phyloP scores from a whole-genome alignment of 805 yeast genomes.

The Citeromyces nyonsensis region DNA sequence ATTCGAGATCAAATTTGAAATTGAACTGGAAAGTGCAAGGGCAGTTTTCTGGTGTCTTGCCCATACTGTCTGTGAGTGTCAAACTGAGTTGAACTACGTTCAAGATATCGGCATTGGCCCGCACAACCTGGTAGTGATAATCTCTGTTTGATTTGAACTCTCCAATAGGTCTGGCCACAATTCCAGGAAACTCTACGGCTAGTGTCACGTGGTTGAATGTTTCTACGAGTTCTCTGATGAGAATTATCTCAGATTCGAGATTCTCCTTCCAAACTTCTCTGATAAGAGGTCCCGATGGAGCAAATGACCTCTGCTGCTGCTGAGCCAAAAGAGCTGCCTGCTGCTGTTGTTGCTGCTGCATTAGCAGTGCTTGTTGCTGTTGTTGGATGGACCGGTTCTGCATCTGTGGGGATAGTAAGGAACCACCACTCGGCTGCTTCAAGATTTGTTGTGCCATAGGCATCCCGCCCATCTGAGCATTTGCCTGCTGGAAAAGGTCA shows the following conservation, averaged over 20 bases:
- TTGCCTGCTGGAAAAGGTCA: too few species aligned
- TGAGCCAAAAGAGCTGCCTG: slow-evolving; percentile 12
- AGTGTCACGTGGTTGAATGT: slow-evolving; percentile 48
- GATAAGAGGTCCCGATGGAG: slow-evolving; percentile 28
- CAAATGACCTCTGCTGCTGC: too few species aligned
- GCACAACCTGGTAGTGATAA: slow-evolving; percentile 89
- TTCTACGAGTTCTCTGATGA: slow-evolving; percentile 40
- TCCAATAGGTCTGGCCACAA: slow-evolving; percentile 92
- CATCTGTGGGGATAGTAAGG: slow-evolving; percentile 17
- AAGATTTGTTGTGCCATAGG: too few species aligned
- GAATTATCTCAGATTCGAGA: slow-evolving; percentile 48
- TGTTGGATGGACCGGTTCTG: slow-evolving; percentile 15
- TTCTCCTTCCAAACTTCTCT: slow-evolving; percentile 67
- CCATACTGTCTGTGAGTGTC: slow-evolving; percentile 53
- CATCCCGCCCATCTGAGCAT: too few species aligned
- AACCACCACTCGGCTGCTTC: too few species aligned
- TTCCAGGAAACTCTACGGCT: slow-evolving; percentile 92
- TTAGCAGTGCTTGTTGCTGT: slow-evolving; percentile 7
- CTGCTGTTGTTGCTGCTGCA: slow-evolving; percentile 9
- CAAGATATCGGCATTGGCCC: slow-evolving; percentile 80
- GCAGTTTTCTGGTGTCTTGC: slow-evolving; percentile 48
- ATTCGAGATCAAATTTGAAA: slow-evolving; percentile 60
- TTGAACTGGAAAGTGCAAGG: slow-evolving; percentile 94
- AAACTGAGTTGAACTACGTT: slow-evolving; percentile 79
- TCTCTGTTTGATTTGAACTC: slow-evolving; percentile 79